Conservation (phyloP, 192 early-diverging fungal genomes). For the Helicostylum pulchrum region DNA sequence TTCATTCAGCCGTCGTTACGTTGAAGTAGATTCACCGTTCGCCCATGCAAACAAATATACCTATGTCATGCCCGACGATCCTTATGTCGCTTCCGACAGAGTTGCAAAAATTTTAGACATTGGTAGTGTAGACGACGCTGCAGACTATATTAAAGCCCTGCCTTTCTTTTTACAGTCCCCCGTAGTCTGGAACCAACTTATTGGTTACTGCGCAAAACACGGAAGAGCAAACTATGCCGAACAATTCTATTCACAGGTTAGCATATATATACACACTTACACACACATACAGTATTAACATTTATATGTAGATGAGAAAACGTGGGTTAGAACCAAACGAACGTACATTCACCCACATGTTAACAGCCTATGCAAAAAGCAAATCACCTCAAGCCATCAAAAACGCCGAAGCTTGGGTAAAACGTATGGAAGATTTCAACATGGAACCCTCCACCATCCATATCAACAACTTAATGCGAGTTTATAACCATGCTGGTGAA, state of each 20-base stretch:
- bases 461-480: constrained; percentile 3
- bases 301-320: constrained; percentile 10
- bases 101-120: constrained; percentile 4
- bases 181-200: constrained; percentile 1
- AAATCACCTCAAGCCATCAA: constrained; percentile 2
- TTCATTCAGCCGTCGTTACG: not conserved
- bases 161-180: constrained; percentile 3
- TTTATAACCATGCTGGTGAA: not conserved
- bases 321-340: constrained; percentile 10
- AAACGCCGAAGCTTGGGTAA: constrained; percentile 7
- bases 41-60: not conserved
- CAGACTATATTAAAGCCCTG: constrained; percentile 1
- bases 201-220: constrained; percentile 8
- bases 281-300: not conserved
- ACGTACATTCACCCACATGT: constrained; percentile 6
- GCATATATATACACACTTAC: not conserved
- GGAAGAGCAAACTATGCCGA: constrained; percentile 9
- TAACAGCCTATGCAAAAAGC: constrained; percentile 5
- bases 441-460: constrained; percentile 7
- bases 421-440: constrained; percentile 1
- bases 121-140: constrained; percentile 4
- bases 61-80: constrained; percentile 3
- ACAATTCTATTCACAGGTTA: constrained; percentile 12
- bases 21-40: constrained; percentile 9
- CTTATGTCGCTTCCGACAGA: constrained; percentile 4